phyloP scores from a whole-genome alignment of 2,329 filamentous ascomycete genomes.

The Arthrobotrys pseudoclavata region DNA sequence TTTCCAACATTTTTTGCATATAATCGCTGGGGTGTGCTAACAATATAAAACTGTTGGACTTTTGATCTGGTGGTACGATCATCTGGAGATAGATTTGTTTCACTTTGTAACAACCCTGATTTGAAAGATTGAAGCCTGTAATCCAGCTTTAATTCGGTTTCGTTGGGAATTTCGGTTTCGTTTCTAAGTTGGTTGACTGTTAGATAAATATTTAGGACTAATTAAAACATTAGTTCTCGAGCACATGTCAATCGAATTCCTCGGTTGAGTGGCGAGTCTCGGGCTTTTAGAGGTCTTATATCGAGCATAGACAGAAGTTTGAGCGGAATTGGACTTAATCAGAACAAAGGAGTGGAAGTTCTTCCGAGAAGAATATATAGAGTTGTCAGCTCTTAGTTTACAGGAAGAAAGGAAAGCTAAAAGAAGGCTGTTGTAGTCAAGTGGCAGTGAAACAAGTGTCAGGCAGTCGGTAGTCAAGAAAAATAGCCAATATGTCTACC shows the following conservation, averaged over 20 bases:
- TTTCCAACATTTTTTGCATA: slow-evolving; percentile 5
- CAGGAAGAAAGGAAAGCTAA: neutral
- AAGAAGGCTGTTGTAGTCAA: neutral
- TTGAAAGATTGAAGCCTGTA: too few relatives aligned
- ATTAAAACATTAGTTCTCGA: neutral
- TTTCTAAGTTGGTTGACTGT: neutral
- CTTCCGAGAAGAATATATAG: neutral
- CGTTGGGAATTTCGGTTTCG: neutral
- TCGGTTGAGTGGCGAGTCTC: neutral
- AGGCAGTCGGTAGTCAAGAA: neutral
- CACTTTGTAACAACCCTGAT: neutral
- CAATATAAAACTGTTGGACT: slow-evolving; percentile 5
- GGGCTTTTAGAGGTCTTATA: neutral
- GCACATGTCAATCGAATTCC: neutral
- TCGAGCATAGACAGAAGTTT: neutral
- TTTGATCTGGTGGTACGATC: neutral
- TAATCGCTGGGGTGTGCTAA: neutral
- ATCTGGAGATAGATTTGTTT: neutral
- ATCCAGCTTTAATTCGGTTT: neutral
- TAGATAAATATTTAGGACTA: neutral
- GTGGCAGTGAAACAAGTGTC: neutral
- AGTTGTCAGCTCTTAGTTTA: neutral
- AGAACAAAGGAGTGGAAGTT: too few relatives aligned
- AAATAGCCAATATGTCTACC: slow-evolving; percentile 12
- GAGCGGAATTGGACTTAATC: too few relatives aligned